A percentile compares a stretch with the other conserved stretches of the same genome.
Evolutionary conservation across 2,329 filamentous ascomycete species (phyloP).

Genomic region (Tolypocladium album): DNA sequence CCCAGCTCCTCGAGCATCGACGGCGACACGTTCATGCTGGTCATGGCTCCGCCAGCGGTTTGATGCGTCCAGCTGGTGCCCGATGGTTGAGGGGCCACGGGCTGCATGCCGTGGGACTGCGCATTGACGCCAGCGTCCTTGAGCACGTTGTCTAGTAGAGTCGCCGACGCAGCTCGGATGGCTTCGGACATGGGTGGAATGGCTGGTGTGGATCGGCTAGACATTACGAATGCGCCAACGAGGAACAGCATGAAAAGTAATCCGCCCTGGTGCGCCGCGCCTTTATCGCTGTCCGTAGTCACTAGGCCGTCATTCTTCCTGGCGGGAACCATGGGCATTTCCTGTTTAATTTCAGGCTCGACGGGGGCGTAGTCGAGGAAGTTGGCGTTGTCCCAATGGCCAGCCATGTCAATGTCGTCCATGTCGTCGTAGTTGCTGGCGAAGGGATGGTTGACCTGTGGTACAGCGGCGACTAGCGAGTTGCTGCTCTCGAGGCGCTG

Average conservation of each 20-base stretch:
- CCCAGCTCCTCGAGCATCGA: conserved; percentile 57
- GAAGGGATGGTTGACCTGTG: conserved; percentile 48
- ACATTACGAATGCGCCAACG: conserved; percentile 90
- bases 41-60: conserved; percentile 31
- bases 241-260: conserved; percentile 92
- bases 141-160: conserved; percentile 69
- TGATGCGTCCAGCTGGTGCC: conserved; percentile 34
- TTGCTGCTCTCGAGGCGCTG: conserved; percentile 55
- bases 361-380: conserved; percentile 59
- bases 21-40: conserved; percentile 34
- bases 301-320: conserved; percentile 34
- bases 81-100: conserved; percentile 41
- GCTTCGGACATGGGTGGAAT: conserved; percentile 74
- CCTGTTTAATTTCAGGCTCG: conserved; percentile 50
- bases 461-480: conserved; percentile 25
- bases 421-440: conserved; percentile 68
- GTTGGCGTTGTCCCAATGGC: conserved; percentile 64
- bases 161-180: conserved; percentile 66
- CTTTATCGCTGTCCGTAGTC: conserved; percentile 45
- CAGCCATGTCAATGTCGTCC: conserved; percentile 72
- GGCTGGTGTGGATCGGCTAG: conserved; percentile 62
- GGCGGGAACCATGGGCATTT: conserved; percentile 40
- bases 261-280: conserved; percentile 61
- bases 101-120: conserved; percentile 29
- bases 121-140: conserved; percentile 60